Conservation (phyloP, 345 rosid genomes). For the Arabidopsis thaliana region DNA sequence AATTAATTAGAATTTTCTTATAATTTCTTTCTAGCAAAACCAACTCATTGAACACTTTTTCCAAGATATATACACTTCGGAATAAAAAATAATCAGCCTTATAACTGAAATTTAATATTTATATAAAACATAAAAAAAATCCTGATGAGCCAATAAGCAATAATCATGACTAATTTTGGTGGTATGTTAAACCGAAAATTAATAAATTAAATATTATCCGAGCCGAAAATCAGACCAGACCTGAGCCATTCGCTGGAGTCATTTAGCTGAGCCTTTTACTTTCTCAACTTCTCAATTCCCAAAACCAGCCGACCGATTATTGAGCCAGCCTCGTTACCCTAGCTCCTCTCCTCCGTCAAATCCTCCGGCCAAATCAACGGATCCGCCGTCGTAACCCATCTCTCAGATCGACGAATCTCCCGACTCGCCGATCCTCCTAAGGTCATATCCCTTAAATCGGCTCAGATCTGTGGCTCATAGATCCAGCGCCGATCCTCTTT, state of each 20-base stretch:
- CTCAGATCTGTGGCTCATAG: constrained; percentile 67
- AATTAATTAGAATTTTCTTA: too few relatives aligned
- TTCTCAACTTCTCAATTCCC: constrained; percentile 30
- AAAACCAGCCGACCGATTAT: constrained; percentile 52
- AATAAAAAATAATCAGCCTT: too few relatives aligned
- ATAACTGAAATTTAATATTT: too few relatives aligned
- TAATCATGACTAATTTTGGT: too few relatives aligned
- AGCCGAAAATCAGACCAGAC: constrained; percentile 36
- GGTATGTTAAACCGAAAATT: too few relatives aligned
- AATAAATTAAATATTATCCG: too few relatives aligned
- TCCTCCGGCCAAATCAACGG: constrained; percentile 33
- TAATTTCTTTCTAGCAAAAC: too few relatives aligned
- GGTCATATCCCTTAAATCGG: constrained; percentile 51
- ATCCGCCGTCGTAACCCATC: constrained; percentile 28
- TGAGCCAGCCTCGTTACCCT: constrained; percentile 32
- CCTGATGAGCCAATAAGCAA: too few relatives aligned
- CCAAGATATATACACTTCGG: too few relatives aligned
- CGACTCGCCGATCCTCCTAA: constrained; percentile 41
- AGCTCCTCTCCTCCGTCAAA: constrained; percentile 26
- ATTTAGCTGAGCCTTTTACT: constrained; percentile 37
- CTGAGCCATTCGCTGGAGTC: constrained; percentile 53
- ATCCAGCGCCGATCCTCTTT: constrained; percentile 52
- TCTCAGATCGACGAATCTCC: constrained; percentile 7
- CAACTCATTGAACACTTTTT: too few relatives aligned
- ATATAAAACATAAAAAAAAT: too few relatives aligned